Conservation (phyloP, 331 rosid genomes). For the Malus hybrid region DNA sequence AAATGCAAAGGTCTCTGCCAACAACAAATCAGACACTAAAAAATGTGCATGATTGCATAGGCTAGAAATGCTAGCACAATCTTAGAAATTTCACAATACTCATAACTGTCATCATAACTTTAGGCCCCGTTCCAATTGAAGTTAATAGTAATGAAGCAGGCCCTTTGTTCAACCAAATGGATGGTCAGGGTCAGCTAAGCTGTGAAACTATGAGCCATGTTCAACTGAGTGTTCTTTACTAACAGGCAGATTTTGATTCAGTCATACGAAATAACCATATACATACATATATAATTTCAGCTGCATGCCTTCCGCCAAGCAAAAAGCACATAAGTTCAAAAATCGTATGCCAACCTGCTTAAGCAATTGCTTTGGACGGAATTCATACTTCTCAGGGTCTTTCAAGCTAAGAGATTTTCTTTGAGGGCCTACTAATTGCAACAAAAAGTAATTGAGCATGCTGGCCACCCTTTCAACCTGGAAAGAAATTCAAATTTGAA, state of each 20-base stretch:
- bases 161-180: no score
- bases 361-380: conserved; percentile 89
- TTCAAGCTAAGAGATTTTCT: conserved; percentile 89
- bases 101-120: neutral
- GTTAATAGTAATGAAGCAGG: no score
- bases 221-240: neutral
- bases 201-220: neutral
- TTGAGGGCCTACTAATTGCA: conserved; percentile 98
- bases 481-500: neutral
- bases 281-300: neutral
- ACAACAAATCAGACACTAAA: neutral
- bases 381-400: conserved; percentile 98
- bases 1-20: neutral
- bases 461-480: conserved; percentile 99
- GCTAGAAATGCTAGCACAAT: neutral
- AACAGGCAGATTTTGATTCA: neutral
- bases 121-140: no score
- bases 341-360: conserved; percentile 58
- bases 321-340: neutral
- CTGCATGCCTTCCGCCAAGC: neutral
- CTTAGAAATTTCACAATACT: neutral
- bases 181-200: neutral
- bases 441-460: conserved; percentile 95
- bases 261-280: neutral
- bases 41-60: neutral